Base-by-base conservation (phyloP, 2,329 filamentous ascomycete species). In the Pleoardoris graminearum region DNA sequence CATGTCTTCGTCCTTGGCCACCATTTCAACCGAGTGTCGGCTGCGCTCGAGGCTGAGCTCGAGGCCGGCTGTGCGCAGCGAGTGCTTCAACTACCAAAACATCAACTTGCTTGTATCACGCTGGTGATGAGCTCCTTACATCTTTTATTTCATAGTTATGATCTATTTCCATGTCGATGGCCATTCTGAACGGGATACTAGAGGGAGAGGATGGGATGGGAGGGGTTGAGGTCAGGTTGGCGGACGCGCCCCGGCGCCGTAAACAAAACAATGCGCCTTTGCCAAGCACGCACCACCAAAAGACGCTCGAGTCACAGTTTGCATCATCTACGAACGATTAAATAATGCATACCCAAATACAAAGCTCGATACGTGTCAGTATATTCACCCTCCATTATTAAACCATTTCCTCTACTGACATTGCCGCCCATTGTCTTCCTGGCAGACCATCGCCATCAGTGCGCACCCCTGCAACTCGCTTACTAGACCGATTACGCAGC, bases 1-100 rank as follows among this genome's bases (percentile, higher is more conserved):
- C 33, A 84, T 79, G 54, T 87, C 84, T 71, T 97, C 92, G 59
- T 91, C 85, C 64, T 89, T 89, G 60, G 84, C 77, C 50, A 95
- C 79, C 10, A 87, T 77, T 48, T 89, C 82, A 30, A 88, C 82
- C 49, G 85, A 79, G 61, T 87, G 85, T 49, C 83, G 74, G 59
- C 81, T 82, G 54, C 82, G 80, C 60, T 88, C 84, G 69, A 92
- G 90, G 62, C 83, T 83, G 55, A 88, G 75, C 69, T 95, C 90
- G 48, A 91, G 80, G 14, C 70, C 72, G 36, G 79, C 71, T 41
- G 79, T 82, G 50, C 77, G 76, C 41, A 85, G 74, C 35, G 80
- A 76, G 66, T 81, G 76, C 59, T 80, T 73, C 59, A 78, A 69
- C 71, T 79, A 55, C 19, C n/a, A 27, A 38, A 19, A 14, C 32